These are phyloP conservation scores for Cercospora janseana DNA, from an alignment of 2,329 filamentous ascomycete species.

Conservation along the genomic window DNA sequence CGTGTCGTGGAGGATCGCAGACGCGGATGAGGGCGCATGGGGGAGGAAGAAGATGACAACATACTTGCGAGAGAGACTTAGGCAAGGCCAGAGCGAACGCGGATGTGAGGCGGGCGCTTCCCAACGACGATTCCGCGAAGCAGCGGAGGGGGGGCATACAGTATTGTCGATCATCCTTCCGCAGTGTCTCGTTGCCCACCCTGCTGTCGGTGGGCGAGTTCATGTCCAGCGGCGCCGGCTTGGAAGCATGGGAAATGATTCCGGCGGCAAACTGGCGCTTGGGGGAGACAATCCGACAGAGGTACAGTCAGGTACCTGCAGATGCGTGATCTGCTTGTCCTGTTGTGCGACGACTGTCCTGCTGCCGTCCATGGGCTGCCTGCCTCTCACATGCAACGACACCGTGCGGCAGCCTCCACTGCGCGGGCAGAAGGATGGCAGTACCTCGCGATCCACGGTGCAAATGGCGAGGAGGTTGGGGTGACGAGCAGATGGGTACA, in stretches of 20 bases:
- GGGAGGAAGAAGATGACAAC: too few species aligned
- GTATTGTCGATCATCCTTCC: not conserved
- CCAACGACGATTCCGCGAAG: too few species aligned
- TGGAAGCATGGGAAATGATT: conserved; percentile 20
- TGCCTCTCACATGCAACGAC: too few species aligned
- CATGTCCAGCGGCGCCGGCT: conserved; percentile 18
- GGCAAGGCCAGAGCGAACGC: too few species aligned
- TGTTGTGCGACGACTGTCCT: conserved; percentile 17
- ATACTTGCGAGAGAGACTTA: too few species aligned
- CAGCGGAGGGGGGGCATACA: too few species aligned
- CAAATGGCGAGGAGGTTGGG: not conserved
- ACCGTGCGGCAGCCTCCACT: too few species aligned
- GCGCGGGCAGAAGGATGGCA: too few species aligned
- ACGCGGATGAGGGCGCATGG: too few species aligned
- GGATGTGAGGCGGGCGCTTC: too few species aligned
- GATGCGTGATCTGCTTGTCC: conserved; percentile 19
- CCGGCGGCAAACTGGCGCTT: conserved; percentile 26
- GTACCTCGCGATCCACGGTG: conserved; percentile 5
- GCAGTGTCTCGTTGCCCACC: conserved; percentile 5
- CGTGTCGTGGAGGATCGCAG: too few species aligned
- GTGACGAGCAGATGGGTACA: not conserved
- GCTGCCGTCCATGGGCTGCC: too few species aligned
- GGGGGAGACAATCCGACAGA: conserved; percentile 23
- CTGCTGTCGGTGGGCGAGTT: conserved; percentile 19
- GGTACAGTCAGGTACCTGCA: conserved; percentile 27